Evolutionary conservation across 2,329 filamentous ascomycete genomes (phyloP).

Genomic region (Myriosclerotinia scirpicola): DNA sequence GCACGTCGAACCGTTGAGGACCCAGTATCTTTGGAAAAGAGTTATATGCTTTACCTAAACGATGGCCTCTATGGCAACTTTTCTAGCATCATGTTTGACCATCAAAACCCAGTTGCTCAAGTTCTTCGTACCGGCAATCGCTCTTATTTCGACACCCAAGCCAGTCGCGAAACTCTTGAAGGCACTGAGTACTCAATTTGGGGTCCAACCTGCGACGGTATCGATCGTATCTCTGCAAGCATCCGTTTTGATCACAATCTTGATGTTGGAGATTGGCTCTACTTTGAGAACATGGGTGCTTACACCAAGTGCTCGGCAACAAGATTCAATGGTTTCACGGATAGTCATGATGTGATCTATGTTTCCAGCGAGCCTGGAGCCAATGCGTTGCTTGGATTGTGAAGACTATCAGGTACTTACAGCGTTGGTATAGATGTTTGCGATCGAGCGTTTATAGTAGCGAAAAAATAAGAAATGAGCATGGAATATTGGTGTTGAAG

Average conservation of each 20-base stretch:
- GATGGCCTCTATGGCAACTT: conserved; percentile 99
- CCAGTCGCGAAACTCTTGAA: conserved; percentile 50
- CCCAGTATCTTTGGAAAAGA: conserved; percentile 61
- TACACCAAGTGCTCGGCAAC: conserved; percentile 99
- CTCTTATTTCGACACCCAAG: conserved; percentile 57
- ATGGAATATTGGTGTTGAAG: not conserved
- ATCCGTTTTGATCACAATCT: conserved; percentile 74
- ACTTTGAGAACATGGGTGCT: conserved; percentile 98
- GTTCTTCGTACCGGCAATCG: conserved; percentile 65
- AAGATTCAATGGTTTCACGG: conserved; percentile 94
- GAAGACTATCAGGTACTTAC: conserved; percentile 18
- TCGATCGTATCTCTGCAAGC: conserved; percentile 87
- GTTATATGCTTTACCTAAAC: conserved; percentile 97
- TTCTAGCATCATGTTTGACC: conserved; percentile 98
- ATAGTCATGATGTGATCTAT: conserved; percentile 90
- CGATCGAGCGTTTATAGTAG: not conserved
- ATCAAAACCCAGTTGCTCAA: conserved; percentile 86
- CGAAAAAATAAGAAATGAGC: not conserved
- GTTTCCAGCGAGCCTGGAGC: conserved; percentile 92
- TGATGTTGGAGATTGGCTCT: conserved; percentile 95
- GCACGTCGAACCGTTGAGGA: conserved; percentile 86
- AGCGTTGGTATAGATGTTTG: not conserved
- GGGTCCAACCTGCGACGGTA: conserved; percentile 97
- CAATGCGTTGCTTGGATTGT: conserved; percentile 60
- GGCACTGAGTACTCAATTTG: conserved; percentile 89